Conservation (phyloP, 306 rosid species). For the Cucurbita pepo region DNA sequence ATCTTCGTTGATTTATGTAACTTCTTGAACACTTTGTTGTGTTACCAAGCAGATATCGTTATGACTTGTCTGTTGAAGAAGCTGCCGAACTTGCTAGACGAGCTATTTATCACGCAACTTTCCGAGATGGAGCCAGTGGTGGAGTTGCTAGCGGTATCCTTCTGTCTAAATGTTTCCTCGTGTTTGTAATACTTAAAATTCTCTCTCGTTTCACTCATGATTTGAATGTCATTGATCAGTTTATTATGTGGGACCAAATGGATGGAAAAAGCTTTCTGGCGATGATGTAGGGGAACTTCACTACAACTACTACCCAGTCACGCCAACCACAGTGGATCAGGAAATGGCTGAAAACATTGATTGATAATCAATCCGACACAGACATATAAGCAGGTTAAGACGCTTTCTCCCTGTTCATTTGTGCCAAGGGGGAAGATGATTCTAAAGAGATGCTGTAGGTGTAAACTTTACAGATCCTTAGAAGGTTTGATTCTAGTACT, state of each 20-base stretch:
- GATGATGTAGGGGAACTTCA: constrained; percentile 89
- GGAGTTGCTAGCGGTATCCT: constrained; percentile 83
- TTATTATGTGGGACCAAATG: constrained; percentile 64
- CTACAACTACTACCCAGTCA: constrained; percentile 54
- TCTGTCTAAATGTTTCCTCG: not conserved
- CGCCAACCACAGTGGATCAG: constrained; percentile 64
- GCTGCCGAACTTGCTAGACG: constrained; percentile 83
- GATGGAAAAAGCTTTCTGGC: constrained; percentile 85
- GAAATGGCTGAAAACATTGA: constrained; percentile 77
- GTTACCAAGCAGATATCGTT: constrained; percentile 34
- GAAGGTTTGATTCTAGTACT: not conserved
- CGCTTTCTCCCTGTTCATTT: not conserved
- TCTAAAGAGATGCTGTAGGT: constrained; percentile 1
- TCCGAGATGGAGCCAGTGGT: constrained; percentile 95
- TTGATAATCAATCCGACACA: constrained; percentile 1
- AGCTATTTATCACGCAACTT: constrained; percentile 88
- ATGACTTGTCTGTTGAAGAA: constrained; percentile 65
- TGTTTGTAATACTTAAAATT: no score
- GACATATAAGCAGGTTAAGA: not conserved
- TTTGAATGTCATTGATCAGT: constrained; percentile 20
- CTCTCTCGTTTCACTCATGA: not conserved
- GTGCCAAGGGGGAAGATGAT: not conserved
- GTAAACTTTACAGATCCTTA: not conserved
- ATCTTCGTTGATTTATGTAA: not conserved
- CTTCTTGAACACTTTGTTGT: not conserved